Evolutionary conservation across 345 rosid species (phyloP), one percentile per base, ranked within the genome.

Genomic region (Anacardium occidentale): DNA sequence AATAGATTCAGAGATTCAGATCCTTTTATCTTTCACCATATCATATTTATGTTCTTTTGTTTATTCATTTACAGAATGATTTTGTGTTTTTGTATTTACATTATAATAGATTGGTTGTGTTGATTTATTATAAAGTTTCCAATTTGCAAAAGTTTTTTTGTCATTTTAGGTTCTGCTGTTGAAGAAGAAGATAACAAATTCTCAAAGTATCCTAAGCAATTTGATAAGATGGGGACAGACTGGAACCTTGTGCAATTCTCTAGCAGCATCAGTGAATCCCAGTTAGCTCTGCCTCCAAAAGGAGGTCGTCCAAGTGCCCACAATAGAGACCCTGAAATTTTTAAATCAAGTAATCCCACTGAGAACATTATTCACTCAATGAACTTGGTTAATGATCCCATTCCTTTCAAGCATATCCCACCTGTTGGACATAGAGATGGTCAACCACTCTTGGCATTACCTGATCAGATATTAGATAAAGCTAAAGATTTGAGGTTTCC

Each of bases 121-220:
- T 54, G 17, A 32, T 75, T 53, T 73, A 58, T 37, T 59, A 5
- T 64, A 18, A 26, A 64, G 34, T 59, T 44, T 70, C 25, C 45
- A 55, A 52, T 37, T 60, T 26, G 44, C 7, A 13, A 60, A 66
- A 9, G 62, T 14, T 74, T 20, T 77, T 62, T 51, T 69, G 50
- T 60, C 24, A 57, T 77, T 72, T 47, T 80, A 78, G 78, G 75
- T 55, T 69, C 72, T 57, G 42, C 68, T 77, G 74, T 64, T 58
- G 82, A 75, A 73, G 91, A 83, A 77, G 87, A 84, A 65, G 83
- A 72, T 76, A 67, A 80, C 60, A 83, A 78, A 76, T 85, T 85
- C 79, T 80, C 86, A 58, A 78, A 80, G 80, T 81, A 80, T 86
- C 83, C 79, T 70, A 82, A 83, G 74, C 86, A 82, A 76, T 55